Evolutionary conservation across 495 filamentous ascomycete genomes (phyloP), one percentile per base, ranked within the genome.

Genomic region (Penicillium coffeae): DNA sequence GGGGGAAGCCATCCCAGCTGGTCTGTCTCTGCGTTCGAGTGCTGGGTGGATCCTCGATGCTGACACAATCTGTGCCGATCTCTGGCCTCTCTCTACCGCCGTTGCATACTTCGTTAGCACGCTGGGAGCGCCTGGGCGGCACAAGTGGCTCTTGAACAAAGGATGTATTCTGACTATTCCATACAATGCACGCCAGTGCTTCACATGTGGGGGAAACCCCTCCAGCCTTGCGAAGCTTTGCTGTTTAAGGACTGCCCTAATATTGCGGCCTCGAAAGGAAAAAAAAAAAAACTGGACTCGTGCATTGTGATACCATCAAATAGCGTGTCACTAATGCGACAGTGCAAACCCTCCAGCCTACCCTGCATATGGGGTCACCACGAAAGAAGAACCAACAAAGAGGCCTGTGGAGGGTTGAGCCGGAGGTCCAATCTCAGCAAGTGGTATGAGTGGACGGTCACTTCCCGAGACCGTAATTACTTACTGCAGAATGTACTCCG

Each of bases 51-150:
- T 38, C 35, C 40, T 12, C 21, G 33, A 19, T 42, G 47, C 50
- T 56, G 59, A 59, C 56, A 48, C 47, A 48, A 48, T 43, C 34
- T 39, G 21, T 57, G 59, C 59, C 59, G 59, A 62, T 62, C 56
- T 46, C 51, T 43, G 36, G 42, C 52, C 52, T 57, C 56, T 51
- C 52, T 48, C 39, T 52, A 25, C 50, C n/a, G n/a, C n/a, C n/a
- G n/a, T n/a, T n/a, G n/a, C n/a, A n/a, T n/a, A n/a, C n/a, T n/a
- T n/a, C n/a, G n/a, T n/a, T n/a, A n/a, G n/a, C n/a, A n/a, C n/a
- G n/a, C n/a, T n/a, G n/a, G n/a, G 55, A 46, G 46, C 55, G 43
- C 55, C 51, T 45, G 27, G 16, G 35, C 37, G 45, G 41, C 41
- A 44, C 16, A 46, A 12, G 20, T 38, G 10, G 32, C 50, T 49